Evolutionary conservation across 495 filamentous ascomycete species (phyloP).

Genomic region (Cudoniella acicularis): DNA sequence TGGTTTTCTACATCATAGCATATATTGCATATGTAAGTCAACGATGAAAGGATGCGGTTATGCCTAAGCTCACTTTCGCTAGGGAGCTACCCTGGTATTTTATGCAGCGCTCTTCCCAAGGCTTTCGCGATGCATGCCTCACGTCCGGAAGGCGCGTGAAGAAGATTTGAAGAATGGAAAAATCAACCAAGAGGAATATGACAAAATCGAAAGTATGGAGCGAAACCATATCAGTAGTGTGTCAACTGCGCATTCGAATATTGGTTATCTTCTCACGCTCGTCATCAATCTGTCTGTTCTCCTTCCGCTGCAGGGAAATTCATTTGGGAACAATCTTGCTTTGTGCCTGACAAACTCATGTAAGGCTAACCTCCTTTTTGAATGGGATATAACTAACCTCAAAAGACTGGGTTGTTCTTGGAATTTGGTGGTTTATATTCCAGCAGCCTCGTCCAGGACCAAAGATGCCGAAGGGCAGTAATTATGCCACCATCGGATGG

Average conservation of each 20-base stretch:
- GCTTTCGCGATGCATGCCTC: constrained; percentile 43
- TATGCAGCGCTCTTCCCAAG: constrained; percentile 47
- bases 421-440: constrained; percentile 50
- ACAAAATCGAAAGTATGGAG: constrained; percentile 45
- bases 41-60: neutral
- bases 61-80: neutral
- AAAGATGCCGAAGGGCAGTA: constrained; percentile 41
- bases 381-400: constrained; percentile 17
- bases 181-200: constrained; percentile 40
- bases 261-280: constrained; percentile 43
- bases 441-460: constrained; percentile 46
- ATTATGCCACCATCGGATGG: constrained; percentile 42
- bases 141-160: constrained; percentile 43
- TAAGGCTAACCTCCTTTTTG: constrained; percentile 11
- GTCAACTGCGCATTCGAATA: constrained; percentile 49
- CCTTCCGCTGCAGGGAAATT: constrained; percentile 37
- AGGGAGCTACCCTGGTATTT: constrained; percentile 44
- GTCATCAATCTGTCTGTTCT: constrained; percentile 44
- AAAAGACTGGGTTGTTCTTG: constrained; percentile 42
- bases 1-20: constrained; percentile 45
- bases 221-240: constrained; percentile 46
- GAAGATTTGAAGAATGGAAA: constrained; percentile 42
- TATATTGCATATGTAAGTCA: constrained; percentile 38
- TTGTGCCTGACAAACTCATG: constrained; percentile 45
- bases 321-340: constrained; percentile 43